Conservation (phyloP, 169 alveolate genomes). For the Theileria equi region DNA sequence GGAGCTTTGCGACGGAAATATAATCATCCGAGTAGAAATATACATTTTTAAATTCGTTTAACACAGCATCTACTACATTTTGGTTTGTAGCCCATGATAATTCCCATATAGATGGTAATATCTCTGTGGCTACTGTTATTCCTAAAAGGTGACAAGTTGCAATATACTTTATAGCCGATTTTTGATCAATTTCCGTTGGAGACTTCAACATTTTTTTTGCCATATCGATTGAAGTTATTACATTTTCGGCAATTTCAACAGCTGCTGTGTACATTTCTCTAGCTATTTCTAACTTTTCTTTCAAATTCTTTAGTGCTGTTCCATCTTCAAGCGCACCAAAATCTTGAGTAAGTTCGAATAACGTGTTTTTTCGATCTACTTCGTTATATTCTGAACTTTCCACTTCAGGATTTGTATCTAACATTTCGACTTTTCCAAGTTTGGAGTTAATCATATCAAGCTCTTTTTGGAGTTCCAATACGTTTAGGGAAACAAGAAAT, state of each 20-base stretch:
- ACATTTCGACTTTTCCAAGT: constrained; percentile 23
- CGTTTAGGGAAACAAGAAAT: constrained; percentile 57
- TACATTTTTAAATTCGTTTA: constrained; percentile 61
- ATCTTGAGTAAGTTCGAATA: constrained; percentile 1
- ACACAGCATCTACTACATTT: constrained; percentile 69
- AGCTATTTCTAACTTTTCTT: constrained; percentile 28
- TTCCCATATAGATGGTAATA: constrained; percentile 72
- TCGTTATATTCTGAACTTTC: not conserved
- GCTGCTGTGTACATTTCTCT: constrained; percentile 54
- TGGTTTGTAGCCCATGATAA: constrained; percentile 75
- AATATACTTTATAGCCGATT: constrained; percentile 65
- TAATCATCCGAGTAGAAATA: constrained; percentile 35
- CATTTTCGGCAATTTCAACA: constrained; percentile 40
- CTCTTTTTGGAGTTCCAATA: constrained; percentile 43
- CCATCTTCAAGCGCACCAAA: not conserved
- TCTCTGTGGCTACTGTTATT: constrained; percentile 50
- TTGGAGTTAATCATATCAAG: constrained; percentile 37
- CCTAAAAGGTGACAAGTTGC: constrained; percentile 73
- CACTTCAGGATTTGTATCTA: not conserved
- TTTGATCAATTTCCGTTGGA: constrained; percentile 72
- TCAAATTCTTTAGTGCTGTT: not conserved
- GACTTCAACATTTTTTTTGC: constrained; percentile 53
- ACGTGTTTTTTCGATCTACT: not conserved
- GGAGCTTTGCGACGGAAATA: constrained; percentile 1
- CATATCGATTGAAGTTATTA: constrained; percentile 23